Evolutionary conservation across 768 basidiomycete genomes (phyloP), one percentile per base, ranked within the genome.

Genomic region (Tricholoma matsutake): DNA sequence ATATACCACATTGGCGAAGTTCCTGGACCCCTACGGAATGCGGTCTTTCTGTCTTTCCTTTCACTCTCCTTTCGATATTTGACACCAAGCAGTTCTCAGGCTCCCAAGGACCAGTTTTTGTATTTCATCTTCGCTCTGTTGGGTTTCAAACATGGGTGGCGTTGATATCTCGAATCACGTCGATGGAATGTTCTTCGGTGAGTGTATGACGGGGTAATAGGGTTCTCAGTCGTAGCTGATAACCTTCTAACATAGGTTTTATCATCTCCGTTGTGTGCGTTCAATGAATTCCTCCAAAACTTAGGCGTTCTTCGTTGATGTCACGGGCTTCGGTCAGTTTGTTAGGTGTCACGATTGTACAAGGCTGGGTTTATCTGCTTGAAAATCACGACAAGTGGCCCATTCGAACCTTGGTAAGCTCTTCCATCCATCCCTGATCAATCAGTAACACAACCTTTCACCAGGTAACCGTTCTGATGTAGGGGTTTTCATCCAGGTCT

Each of bases 301-400:
- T 8, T 7, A 20, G 25, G 6, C 49, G 25, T 28, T n/a, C n/a
- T 51, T 51, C 3, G 25, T 4, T n/a, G 14, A 11, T 51, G 14
- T 28, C 6, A 29, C 25, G 22, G 16, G 9, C 16, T 6, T 29
- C 14, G 56, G 22, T 13, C 41, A 56, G 59, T 20, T 20, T 61
- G 10, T 11, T 61, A 1, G 54, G 59, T 14, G 25, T 61, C 25
- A 49, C 54, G 11, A 14, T 61, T 22, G 54, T 49, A 3, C 59
- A 56, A 29, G 37, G 41, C 16, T 56, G 41, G 43, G 34, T 20
- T 25, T 61, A 61, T 41, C 25, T 49, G 6, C 59, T 35, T 5
- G 37, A 28, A 16, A 61, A 55, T 16, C 41, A 16, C 9, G 59
- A 61, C 34, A 28, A 35, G 22, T 61, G 59, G 59, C 41, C 25